phyloP scores from a whole-genome alignment of 768 basidiomycete genomes.

The Termitomyces titanicus region DNA sequence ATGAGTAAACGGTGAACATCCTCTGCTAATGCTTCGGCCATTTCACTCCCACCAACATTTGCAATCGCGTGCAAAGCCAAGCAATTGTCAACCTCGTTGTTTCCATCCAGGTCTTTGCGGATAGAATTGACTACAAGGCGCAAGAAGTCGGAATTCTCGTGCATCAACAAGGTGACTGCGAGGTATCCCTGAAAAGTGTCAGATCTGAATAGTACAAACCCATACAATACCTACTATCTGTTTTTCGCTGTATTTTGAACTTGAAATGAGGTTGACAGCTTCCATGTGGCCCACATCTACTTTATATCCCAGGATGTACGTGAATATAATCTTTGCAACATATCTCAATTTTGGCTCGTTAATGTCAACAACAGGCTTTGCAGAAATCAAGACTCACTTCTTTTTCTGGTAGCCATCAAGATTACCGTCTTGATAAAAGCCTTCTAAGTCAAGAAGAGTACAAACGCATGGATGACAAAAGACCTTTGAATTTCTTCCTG shows the following conservation, averaged over 20 bases:
- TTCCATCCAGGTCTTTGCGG: conserved; percentile 92
- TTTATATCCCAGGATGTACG: conserved; percentile 98
- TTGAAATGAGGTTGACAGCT: conserved; percentile 96
- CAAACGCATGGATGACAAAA: neutral
- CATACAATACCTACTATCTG: conserved; percentile 75
- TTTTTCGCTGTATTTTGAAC: conserved; percentile 95
- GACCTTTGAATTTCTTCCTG: conserved; percentile 97
- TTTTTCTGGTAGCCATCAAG: conserved; percentile 91
- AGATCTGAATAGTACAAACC: conserved; percentile 9
- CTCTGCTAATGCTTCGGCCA: conserved; percentile 93
- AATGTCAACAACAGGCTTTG: neutral
- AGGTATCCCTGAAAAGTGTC: conserved; percentile 77
- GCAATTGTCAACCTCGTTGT: conserved; percentile 93
- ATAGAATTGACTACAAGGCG: conserved; percentile 98
- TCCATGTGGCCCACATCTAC: conserved; percentile 99
- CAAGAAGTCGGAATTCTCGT: conserved; percentile 97
- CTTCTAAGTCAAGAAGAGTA: neutral
- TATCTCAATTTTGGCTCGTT: conserved; percentile 53
- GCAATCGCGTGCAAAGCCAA: conserved; percentile 97
- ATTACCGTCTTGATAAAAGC: conserved; percentile 64
- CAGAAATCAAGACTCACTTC: conserved; percentile 51
- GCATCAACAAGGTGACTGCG: conserved; percentile 95
- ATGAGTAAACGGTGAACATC: conserved; percentile 95
- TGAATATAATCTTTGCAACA: conserved; percentile 98
- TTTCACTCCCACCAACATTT: conserved; percentile 96